Conservation (phyloP, 1,284 basidiomycete genomes). For the Pulveroboletus sp. region DNA sequence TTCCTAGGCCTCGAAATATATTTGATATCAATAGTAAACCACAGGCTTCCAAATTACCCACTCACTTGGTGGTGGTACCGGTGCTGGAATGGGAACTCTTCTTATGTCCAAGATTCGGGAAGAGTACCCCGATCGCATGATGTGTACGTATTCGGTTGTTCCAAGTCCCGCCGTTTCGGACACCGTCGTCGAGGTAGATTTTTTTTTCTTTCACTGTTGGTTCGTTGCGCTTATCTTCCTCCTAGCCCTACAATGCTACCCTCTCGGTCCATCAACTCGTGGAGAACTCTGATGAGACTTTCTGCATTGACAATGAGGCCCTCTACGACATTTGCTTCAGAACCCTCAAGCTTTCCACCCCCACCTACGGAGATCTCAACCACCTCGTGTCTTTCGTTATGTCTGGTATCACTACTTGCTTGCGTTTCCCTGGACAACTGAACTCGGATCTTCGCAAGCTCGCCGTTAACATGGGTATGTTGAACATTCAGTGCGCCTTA, state of each 20-base stretch:
- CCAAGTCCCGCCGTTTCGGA: conserved; percentile 97
- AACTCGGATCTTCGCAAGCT: conserved; percentile 98
- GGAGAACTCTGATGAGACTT: conserved; percentile 95
- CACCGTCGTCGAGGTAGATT: conserved; percentile 86
- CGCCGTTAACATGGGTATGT: conserved; percentile 95
- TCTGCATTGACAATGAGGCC: conserved; percentile 98
- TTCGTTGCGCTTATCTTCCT: conserved; percentile 4
- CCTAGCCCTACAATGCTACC: conserved; percentile 91
- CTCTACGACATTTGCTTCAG: conserved; percentile 98
- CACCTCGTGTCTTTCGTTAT: conserved; percentile 97
- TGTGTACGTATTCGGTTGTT: conserved; percentile 95
- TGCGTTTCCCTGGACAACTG: conserved; percentile 98
- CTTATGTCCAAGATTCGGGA: conserved; percentile 91
- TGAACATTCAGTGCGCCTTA: not conserved
- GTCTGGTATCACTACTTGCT: conserved; percentile 94
- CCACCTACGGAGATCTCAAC: conserved; percentile 96
- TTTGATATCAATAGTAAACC: not conserved
- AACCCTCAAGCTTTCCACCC: conserved; percentile 91
- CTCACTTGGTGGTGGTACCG: conserved; percentile 96
- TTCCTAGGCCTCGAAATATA: not conserved
- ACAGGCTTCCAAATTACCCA: conserved; percentile 94
- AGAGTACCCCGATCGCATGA: conserved; percentile 96
- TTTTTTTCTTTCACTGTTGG: not conserved
- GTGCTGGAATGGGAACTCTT: conserved; percentile 91
- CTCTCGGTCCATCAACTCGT: conserved; percentile 95